Conservation (phyloP, 179 eudicot species). For the Gypsophila paniculata region DNA sequence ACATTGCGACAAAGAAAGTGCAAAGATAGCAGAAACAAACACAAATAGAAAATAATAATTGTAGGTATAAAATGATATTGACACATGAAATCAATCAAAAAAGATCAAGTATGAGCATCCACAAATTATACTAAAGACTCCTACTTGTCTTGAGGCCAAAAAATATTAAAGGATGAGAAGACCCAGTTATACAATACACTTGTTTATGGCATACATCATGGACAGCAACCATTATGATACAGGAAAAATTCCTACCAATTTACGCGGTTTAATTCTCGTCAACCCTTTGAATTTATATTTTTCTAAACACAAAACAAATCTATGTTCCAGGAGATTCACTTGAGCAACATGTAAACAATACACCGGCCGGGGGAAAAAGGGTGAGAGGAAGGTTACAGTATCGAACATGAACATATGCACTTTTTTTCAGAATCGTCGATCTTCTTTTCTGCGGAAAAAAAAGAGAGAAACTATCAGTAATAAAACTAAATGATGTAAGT, state of each 20-base stretch:
- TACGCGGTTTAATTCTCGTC: slow-evolving; percentile 4
- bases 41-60: slow-evolving; percentile 10
- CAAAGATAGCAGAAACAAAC: slow-evolving; percentile 2
- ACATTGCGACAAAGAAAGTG: neutral
- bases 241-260: slow-evolving; percentile 16
- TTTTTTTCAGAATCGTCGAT: slow-evolving; percentile 27
- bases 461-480: neutral
- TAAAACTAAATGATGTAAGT: neutral
- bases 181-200: slow-evolving; percentile 16
- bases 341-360: slow-evolving; percentile 19
- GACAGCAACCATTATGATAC: slow-evolving; percentile 18
- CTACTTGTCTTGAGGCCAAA: slow-evolving; percentile 6
- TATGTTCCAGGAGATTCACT: slow-evolving; percentile 7
- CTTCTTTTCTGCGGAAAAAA: slow-evolving; percentile 27
- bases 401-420: slow-evolving; percentile 28
- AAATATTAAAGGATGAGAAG: slow-evolving; percentile 5
- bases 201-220: slow-evolving; percentile 19
- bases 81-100: neutral
- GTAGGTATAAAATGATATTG: slow-evolving; percentile 6
- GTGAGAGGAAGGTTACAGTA: slow-evolving; percentile 17
- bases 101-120: slow-evolving; percentile 3
- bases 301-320: neutral
- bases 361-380: neutral
- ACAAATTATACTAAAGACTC: neutral
- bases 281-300: slow-evolving; percentile 6